Percentiles rank a stretch among this genome's conserved stretches.
Conservation (phyloP, 768 basidiomycete genomes). For the Inosperma sp. region DNA sequence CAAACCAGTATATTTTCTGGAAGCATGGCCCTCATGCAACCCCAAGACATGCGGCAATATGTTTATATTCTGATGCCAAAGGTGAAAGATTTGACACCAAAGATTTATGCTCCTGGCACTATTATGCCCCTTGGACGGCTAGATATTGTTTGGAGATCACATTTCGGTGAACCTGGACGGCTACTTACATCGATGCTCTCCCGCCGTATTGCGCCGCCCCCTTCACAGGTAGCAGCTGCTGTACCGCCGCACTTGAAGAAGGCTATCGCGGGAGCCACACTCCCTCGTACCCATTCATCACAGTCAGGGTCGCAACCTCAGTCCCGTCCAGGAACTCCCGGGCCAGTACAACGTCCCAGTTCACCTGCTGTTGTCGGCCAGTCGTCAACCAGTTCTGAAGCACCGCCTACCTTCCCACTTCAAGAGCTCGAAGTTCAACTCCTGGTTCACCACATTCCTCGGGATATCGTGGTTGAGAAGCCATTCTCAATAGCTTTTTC, state of each 20-base stretch:
- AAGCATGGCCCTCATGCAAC: conserved; percentile 66
- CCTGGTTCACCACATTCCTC: conserved; percentile 46
- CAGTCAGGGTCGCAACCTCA: conserved; percentile 32
- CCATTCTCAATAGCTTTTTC: conserved; percentile 57
- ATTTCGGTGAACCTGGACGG: conserved; percentile 81
- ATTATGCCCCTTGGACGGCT: conserved; percentile 79
- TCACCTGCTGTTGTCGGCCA: conserved; percentile 44
- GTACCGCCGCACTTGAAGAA: conserved; percentile 76
- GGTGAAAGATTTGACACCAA: conserved; percentile 39
- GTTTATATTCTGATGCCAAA: conserved; percentile 73
- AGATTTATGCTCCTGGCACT: conserved; percentile 57
- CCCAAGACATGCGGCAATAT: conserved; percentile 84
- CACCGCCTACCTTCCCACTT: conserved; percentile 19
- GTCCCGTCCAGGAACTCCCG: conserved; percentile 54
- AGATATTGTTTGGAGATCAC: conserved; percentile 85
- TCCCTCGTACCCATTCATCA: conserved; percentile 57
- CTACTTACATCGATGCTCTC: conserved; percentile 87
- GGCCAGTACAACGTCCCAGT: conserved; percentile 35
- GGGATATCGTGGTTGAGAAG: conserved; percentile 45
- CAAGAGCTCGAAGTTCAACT: conserved; percentile 56
- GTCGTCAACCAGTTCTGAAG: conserved; percentile 36
- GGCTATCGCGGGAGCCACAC: conserved; percentile 33
- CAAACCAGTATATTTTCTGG: conserved; percentile 51
- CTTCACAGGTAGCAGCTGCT: conserved; percentile 60
- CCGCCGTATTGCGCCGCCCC: conserved; percentile 63